phyloP scores from a whole-genome alignment of 163 green algal genomes.

The Coccomyxa subellipsoidea region DNA sequence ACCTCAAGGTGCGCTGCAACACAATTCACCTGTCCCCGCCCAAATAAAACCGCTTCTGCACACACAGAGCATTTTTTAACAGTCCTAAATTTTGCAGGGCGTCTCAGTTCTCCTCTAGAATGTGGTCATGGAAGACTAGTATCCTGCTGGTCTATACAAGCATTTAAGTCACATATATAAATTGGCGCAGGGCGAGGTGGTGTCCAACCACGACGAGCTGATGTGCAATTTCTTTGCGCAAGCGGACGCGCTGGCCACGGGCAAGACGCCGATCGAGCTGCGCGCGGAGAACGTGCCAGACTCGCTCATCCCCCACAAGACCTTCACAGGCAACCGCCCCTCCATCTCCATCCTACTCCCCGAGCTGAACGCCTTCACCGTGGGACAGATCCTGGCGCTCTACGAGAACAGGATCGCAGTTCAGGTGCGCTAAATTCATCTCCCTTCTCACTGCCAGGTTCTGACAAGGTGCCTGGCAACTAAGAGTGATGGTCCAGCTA shows the following conservation, averaged over 20 bases:
- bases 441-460: no score
- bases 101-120: no score
- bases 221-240: slow-evolving; percentile 99
- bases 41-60: not conserved
- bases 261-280: slow-evolving; percentile 89
- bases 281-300: slow-evolving; percentile 84
- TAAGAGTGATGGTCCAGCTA: not conserved
- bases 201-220: slow-evolving; percentile 98
- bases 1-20: slow-evolving; percentile 70
- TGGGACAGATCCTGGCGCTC: slow-evolving; percentile 92
- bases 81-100: not conserved
- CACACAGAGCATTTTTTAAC: not conserved
- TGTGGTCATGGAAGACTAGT: no score
- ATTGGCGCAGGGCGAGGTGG: slow-evolving; percentile 91
- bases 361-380: slow-evolving; percentile 83
- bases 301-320: slow-evolving; percentile 94
- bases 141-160: no score
- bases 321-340: slow-evolving; percentile 88
- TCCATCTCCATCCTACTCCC: slow-evolving; percentile 91
- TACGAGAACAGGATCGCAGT: slow-evolving; percentile 97
- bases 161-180: no score
- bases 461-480: no score
- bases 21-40: not conserved
- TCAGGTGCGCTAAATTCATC: slow-evolving; percentile 45
- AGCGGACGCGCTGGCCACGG: slow-evolving; percentile 93